Evolutionary conservation across 2,329 filamentous ascomycete species (phyloP).

Genomic region (Thelonectria discophora): DNA sequence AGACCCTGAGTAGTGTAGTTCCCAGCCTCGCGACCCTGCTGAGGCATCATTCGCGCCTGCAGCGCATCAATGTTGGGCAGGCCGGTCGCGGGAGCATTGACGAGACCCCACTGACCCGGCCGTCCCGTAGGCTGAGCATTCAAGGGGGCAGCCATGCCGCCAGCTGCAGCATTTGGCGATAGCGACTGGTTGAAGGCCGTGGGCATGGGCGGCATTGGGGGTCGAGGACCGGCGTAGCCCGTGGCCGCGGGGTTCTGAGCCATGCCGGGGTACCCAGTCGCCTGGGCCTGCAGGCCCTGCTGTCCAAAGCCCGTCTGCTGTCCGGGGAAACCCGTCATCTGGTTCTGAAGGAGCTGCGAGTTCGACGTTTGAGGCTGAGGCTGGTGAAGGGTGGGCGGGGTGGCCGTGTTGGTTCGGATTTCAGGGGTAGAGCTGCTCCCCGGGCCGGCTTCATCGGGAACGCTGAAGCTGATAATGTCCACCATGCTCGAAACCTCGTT

Average conservation of each 20-base stretch:
- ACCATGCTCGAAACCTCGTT: slow-evolving; percentile 99
- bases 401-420: slow-evolving; percentile 64
- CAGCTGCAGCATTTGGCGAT: slow-evolving; percentile 59
- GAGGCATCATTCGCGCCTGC: slow-evolving; percentile 96
- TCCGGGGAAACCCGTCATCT: slow-evolving; percentile 74
- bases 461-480: slow-evolving; percentile 96
- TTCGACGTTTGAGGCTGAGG: slow-evolving; percentile 80
- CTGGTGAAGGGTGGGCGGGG: slow-evolving; percentile 68
- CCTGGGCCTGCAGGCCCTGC: slow-evolving; percentile 71
- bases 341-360: slow-evolving; percentile 68
- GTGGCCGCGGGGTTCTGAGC: slow-evolving; percentile 71
- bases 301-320: slow-evolving; percentile 68
- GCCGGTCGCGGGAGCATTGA: slow-evolving; percentile 89
- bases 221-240: slow-evolving; percentile 85
- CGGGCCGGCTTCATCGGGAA: slow-evolving; percentile 74
- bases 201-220: slow-evolving; percentile 85
- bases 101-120: slow-evolving; percentile 97
- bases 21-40: slow-evolving; percentile 86
- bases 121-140: slow-evolving; percentile 94
- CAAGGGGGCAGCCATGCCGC: slow-evolving; percentile 74
- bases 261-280: slow-evolving; percentile 74
- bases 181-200: slow-evolving; percentile 65
- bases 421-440: slow-evolving; percentile 69
- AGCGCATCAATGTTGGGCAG: slow-evolving; percentile 93
- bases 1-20: slow-evolving; percentile 86